Evolutionary conservation across 2,329 filamentous ascomycete species (phyloP).

Genomic region (Pyricularia sp.): DNA sequence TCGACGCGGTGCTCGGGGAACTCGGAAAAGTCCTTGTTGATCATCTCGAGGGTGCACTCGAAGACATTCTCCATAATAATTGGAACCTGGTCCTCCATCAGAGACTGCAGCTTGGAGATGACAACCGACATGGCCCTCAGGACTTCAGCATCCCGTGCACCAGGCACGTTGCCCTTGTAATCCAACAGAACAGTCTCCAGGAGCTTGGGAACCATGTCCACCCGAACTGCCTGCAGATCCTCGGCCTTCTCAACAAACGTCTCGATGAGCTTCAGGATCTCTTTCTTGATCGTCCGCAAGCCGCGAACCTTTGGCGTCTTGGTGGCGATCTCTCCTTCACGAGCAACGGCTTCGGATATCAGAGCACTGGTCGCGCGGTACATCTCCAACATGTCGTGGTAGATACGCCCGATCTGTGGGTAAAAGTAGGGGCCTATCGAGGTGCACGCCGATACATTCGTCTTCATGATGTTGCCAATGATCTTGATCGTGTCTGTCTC

Average conservation of each 20-base stretch:
- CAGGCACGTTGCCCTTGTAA: constrained; percentile 94
- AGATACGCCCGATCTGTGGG: constrained; percentile 94
- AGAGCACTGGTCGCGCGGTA: constrained; percentile 94
- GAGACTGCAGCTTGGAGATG: constrained; percentile 83
- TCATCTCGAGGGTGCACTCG: constrained; percentile 98
- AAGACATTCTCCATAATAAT: constrained; percentile 98
- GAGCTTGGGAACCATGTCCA: constrained; percentile 90
- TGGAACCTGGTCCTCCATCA: constrained; percentile 98
- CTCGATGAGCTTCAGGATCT: constrained; percentile 96
- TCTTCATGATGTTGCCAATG: constrained; percentile 99
- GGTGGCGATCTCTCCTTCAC: constrained; percentile 84
- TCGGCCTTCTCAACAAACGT: constrained; percentile 98
- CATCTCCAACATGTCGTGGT: constrained; percentile 98
- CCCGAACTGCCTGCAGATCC: constrained; percentile 85
- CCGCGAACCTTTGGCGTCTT: constrained; percentile 97
- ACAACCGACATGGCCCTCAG: constrained; percentile 96
- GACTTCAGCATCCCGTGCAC: constrained; percentile 92
- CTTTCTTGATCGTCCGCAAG: constrained; percentile 96
- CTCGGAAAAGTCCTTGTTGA: constrained; percentile 99
- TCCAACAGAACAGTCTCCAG: constrained; percentile 90
- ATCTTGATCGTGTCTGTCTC: constrained; percentile 96
- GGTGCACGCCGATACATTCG: constrained; percentile 95
- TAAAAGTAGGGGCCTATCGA: constrained; percentile 98
- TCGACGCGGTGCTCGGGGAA: constrained; percentile 98
- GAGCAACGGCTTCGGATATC: constrained; percentile 85